Percentiles rank a stretch among this genome's conserved stretches.
phyloP scores from a whole-genome alignment of 106 monocot species.

The Ottelia alismoides region DNA sequence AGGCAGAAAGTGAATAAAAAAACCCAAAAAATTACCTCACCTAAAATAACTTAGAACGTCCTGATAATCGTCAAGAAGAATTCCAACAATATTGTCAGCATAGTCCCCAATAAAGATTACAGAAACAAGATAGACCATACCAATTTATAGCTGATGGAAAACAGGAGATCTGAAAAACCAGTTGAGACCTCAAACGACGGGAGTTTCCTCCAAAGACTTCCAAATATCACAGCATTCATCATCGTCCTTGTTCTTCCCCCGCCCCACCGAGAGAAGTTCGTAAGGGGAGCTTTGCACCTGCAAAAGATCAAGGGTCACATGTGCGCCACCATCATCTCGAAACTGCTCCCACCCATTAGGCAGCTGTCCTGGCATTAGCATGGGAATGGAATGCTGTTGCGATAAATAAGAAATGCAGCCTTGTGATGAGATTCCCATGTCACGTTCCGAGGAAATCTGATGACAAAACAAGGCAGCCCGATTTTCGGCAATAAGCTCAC shows the following conservation, averaged over 20 bases:
- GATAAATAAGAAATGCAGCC: neutral
- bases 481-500: slow-evolving; percentile 63
- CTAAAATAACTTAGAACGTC: too few species aligned
- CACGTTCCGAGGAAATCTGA: slow-evolving; percentile 18
- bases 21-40: too few species aligned
- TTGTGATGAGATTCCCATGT: neutral
- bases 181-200: slow-evolving; percentile 21
- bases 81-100: too few species aligned
- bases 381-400: slow-evolving; percentile 10
- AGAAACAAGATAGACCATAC: too few species aligned
- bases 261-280: slow-evolving; percentile 2
- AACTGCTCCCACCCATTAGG: slow-evolving; percentile 20
- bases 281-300: slow-evolving; percentile 27
- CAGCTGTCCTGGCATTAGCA: slow-evolving; percentile 1
- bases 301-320: slow-evolving; percentile 52
- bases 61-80: too few species aligned
- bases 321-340: slow-evolving; percentile 10
- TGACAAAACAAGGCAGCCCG: slow-evolving; percentile 39
- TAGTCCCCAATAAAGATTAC: too few species aligned
- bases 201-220: slow-evolving; percentile 33
- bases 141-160: too few species aligned
- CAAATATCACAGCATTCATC: slow-evolving; percentile 39
- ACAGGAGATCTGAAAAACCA: too few species aligned
- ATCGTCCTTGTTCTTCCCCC: slow-evolving; percentile 17
- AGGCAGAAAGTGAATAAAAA: too few species aligned